These are phyloP conservation scores for Saposhnikovia divaricata DNA, from an alignment of 129 eudicot species.

Conservation along the genomic window DNA sequence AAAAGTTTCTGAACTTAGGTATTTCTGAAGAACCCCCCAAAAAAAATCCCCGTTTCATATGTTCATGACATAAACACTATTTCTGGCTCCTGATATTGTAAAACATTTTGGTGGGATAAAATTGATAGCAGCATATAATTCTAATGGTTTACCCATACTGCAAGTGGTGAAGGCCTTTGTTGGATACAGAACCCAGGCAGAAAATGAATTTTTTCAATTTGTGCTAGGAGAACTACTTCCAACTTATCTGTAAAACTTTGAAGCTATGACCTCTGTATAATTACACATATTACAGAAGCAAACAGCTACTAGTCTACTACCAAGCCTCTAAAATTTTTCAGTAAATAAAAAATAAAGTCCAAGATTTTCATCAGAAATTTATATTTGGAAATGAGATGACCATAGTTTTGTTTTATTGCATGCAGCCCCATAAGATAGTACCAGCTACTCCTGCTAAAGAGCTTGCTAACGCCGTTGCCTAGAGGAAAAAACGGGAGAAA, in stretches of 20 bases:
- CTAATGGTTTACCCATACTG: background rate
- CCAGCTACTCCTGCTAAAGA: conserved; percentile 32
- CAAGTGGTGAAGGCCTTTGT: background rate
- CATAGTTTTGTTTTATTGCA: background rate
- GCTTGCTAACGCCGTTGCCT: conserved; percentile 31
- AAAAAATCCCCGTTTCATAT: too few relatives aligned
- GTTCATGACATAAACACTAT: background rate
- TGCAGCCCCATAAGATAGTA: conserved; percentile 43
- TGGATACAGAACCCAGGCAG: background rate
- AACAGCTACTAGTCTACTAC: too few relatives aligned
- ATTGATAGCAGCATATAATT: background rate
- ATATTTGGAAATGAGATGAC: background rate
- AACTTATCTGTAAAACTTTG: background rate
- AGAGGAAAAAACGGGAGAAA: conserved; percentile 7
- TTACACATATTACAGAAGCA: background rate
- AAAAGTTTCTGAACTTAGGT: too few relatives aligned
- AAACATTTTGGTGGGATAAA: background rate
- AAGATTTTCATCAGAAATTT: too few relatives aligned
- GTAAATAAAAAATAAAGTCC: too few relatives aligned
- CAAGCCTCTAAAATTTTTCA: too few relatives aligned
- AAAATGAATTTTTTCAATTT: background rate
- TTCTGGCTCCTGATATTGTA: background rate
- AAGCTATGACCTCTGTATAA: background rate
- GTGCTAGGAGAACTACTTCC: background rate
- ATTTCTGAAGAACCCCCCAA: too few relatives aligned